These are phyloP conservation scores for Cladophialophora exuberans DNA, from an alignment of 2,329 filamentous ascomycete species.

Conservation along the genomic window DNA sequence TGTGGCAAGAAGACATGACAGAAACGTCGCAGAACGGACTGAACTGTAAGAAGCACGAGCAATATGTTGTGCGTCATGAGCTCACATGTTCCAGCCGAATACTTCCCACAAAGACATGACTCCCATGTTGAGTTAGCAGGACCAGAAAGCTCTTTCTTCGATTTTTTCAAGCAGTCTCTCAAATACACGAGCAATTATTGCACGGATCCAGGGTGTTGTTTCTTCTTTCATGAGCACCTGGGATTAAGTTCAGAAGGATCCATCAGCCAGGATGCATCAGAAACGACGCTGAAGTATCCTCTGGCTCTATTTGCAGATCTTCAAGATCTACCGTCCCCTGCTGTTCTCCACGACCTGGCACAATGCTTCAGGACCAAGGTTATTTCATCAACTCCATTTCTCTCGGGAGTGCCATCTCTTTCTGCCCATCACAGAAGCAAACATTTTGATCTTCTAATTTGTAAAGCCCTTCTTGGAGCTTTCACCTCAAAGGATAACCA, in stretches of 20 bases:
- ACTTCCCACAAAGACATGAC: neutral
- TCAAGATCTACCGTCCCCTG: neutral
- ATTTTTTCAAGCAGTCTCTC: slow-evolving; percentile 15
- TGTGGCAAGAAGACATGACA: neutral
- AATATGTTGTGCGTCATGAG: too few species aligned
- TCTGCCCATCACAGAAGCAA: neutral
- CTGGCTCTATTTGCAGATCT: slow-evolving; percentile 9
- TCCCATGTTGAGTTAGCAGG: neutral
- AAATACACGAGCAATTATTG: slow-evolving; percentile 3
- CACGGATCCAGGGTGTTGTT: slow-evolving; percentile 6
- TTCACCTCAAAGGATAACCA: neutral
- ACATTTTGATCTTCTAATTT: slow-evolving; percentile 2
- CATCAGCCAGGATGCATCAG: neutral
- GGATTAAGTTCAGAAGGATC: neutral
- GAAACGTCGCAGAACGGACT: too few species aligned
- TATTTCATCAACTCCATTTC: slow-evolving; percentile 3
- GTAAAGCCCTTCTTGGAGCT: slow-evolving; percentile 8
- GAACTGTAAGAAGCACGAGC: too few species aligned
- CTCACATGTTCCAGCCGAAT: neutral
- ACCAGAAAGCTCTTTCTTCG: slow-evolving; percentile 11
- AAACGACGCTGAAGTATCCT: neutral
- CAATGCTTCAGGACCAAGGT: neutral
- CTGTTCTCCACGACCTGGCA: neutral
- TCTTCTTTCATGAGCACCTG: neutral
- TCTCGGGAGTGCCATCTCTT: neutral